These are phyloP conservation scores for Miamiensis avidus DNA, from an alignment of 169 alveolate species.

Conservation along the genomic window DNA sequence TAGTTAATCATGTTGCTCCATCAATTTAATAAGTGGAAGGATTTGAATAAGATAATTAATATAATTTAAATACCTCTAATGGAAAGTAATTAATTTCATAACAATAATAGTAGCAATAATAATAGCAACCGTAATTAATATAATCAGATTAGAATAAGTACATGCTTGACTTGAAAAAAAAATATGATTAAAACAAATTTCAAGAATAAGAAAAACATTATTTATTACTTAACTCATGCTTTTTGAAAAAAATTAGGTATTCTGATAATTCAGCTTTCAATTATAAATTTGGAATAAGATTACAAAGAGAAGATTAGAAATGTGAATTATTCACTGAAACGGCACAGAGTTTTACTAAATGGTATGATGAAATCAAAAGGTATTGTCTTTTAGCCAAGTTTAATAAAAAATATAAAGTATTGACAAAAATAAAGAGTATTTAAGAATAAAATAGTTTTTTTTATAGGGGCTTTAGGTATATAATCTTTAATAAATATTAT, in stretches of 20 bases:
- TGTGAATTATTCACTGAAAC: constrained; percentile 26
- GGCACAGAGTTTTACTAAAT: constrained; percentile 28
- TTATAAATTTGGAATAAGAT: constrained; percentile 43
- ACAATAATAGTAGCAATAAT: too few relatives aligned
- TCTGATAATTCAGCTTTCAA: background rate
- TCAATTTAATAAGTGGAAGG: background rate
- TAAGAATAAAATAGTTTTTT: background rate
- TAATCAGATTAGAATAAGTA: too few relatives aligned
- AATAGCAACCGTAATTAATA: too few relatives aligned
- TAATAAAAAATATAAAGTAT: constrained; percentile 31
- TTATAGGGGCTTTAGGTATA: background rate
- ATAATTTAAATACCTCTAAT: too few relatives aligned
- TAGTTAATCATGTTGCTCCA: background rate
- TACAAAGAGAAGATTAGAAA: constrained; percentile 21
- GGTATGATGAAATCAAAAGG: constrained; percentile 41
- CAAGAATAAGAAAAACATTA: background rate
- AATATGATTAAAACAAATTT: too few relatives aligned
- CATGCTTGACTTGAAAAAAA: too few relatives aligned
- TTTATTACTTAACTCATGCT: background rate
- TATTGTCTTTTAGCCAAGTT: constrained; percentile 40
- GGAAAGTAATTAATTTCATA: too few relatives aligned
- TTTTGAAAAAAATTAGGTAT: constrained; percentile 16
- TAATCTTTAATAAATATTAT: background rate
- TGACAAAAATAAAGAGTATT: constrained; percentile 15
- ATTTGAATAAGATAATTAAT: too few relatives aligned